Percentiles rank a stretch among this genome's conserved stretches.
phyloP scores from a whole-genome alignment of 768 basidiomycete species.

The Leucocoprinus birnbaumii region DNA sequence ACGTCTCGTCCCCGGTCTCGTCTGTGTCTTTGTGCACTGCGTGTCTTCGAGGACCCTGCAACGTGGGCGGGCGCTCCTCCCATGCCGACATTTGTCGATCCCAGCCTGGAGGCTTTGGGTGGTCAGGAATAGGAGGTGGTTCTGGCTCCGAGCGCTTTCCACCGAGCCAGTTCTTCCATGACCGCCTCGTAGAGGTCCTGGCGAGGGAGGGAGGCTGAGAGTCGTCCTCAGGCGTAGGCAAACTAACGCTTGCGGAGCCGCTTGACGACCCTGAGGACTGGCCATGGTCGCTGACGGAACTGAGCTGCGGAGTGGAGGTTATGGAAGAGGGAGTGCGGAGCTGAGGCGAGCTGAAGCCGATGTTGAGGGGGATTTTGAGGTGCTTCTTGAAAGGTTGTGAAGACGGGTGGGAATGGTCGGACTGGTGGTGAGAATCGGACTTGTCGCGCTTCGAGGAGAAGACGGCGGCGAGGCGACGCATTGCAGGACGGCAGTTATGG shows the following conservation, averaged over 20 bases:
- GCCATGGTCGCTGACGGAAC: slow-evolving; percentile 33
- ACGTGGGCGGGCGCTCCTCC: slow-evolving; percentile 10
- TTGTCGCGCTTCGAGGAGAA: slow-evolving; percentile 46
- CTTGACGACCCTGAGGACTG: slow-evolving; percentile 62
- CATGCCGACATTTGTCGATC: slow-evolving; percentile 16
- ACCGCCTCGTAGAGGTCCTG: slow-evolving; percentile 36
- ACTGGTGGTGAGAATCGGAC: slow-evolving; percentile 21
- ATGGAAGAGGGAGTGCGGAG: slow-evolving; percentile 20
- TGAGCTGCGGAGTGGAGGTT: slow-evolving; percentile 29
- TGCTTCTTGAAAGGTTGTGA: background rate
- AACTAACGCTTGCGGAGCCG: slow-evolving; percentile 49
- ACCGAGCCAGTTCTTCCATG: slow-evolving; percentile 58
- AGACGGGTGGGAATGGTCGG: slow-evolving; percentile 12
- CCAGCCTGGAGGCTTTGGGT: slow-evolving; percentile 27
- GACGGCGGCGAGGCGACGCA: slow-evolving; percentile 67
- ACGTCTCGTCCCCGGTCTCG: slow-evolving; percentile 4
- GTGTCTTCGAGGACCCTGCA: slow-evolving; percentile 4
- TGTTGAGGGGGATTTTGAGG: slow-evolving; percentile 7
- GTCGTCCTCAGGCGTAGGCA: slow-evolving; percentile 65
- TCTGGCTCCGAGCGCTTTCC: slow-evolving; percentile 24
- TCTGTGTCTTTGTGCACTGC: background rate
- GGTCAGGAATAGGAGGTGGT: slow-evolving; percentile 17
- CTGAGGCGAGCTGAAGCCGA: slow-evolving; percentile 12
- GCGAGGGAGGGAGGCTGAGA: slow-evolving; percentile 24
- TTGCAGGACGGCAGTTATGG: slow-evolving; percentile 20